These are phyloP conservation scores for Colletotrichum australisinense DNA, from an alignment of 2,329 filamentous ascomycete genomes.

Conservation along the genomic window DNA sequence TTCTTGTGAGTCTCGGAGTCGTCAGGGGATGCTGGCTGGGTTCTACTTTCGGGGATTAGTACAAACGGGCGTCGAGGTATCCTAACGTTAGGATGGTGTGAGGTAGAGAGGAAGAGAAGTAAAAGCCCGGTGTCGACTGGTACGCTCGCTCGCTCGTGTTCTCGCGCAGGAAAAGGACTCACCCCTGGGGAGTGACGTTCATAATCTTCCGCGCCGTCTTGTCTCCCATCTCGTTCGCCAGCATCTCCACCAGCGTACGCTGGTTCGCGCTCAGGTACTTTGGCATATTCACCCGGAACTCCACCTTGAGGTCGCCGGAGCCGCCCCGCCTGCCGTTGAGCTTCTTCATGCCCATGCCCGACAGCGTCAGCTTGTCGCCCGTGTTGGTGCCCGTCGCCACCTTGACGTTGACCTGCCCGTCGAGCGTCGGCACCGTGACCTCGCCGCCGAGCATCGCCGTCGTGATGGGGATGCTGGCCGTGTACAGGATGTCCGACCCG, in stretches of 20 bases:
- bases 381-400: slow-evolving; percentile 92
- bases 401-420: slow-evolving; percentile 90
- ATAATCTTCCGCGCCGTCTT: slow-evolving; percentile 92
- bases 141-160: not conserved
- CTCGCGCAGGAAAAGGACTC: slow-evolving; percentile 44
- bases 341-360: slow-evolving; percentile 94
- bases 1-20: slow-evolving; percentile 71
- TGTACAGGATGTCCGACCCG: slow-evolving; percentile 93
- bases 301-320: slow-evolving; percentile 87
- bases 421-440: slow-evolving; percentile 88
- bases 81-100: too few species aligned
- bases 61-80: not conserved
- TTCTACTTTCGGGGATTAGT: slow-evolving; percentile 24
- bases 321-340: slow-evolving; percentile 74
- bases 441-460: slow-evolving; percentile 94
- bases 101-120: not conserved
- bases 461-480: slow-evolving; percentile 89
- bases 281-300: slow-evolving; percentile 95
- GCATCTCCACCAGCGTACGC: slow-evolving; percentile 91
- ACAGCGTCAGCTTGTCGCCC: slow-evolving; percentile 89
- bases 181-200: slow-evolving; percentile 74
- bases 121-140: not conserved
- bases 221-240: slow-evolving; percentile 96
- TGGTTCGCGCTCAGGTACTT: slow-evolving; percentile 94
- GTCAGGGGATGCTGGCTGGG: slow-evolving; percentile 37